These are phyloP conservation scores for Scutellaria minor DNA, from an alignment of 257 asterid species.

Conservation along the genomic window DNA sequence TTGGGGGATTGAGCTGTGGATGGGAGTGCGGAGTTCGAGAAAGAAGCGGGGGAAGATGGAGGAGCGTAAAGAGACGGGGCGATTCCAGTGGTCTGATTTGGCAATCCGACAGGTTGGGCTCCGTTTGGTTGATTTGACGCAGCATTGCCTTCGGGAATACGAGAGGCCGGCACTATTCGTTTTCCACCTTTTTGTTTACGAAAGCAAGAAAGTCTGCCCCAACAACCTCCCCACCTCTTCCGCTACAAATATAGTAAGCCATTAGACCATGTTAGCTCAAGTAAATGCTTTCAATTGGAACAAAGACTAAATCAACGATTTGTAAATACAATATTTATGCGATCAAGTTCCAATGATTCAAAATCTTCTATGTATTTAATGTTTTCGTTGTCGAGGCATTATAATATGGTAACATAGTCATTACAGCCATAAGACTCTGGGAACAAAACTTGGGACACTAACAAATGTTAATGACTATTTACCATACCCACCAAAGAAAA, in stretches of 20 bases:
- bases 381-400: not conserved
- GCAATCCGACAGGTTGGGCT: conserved; percentile 61
- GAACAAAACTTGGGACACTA: not conserved
- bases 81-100: conserved; percentile 62
- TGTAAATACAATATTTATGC: conserved; percentile 21
- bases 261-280: conserved; percentile 32
- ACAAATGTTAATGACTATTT: not conserved
- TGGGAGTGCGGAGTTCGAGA: conserved; percentile 73
- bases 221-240: conserved; percentile 89
- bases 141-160: conserved; percentile 64
- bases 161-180: conserved; percentile 79
- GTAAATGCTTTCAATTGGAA: conserved; percentile 5
- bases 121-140: conserved; percentile 62
- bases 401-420: not conserved
- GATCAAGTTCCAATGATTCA: not conserved
- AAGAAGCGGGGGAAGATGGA: conserved; percentile 88
- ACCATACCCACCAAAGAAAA: not conserved
- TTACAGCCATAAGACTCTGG: not conserved
- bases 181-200: conserved; percentile 82
- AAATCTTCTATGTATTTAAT: not conserved
- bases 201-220: conserved; percentile 75
- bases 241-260: conserved; percentile 50
- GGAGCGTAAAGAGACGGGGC: conserved; percentile 65
- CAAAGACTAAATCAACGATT: conserved; percentile 22
- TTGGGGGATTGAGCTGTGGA: conserved; percentile 85